Evolutionary conservation across 1,284 basidiomycete species (phyloP).

Genomic region (Papiliotrema flavescens): DNA sequence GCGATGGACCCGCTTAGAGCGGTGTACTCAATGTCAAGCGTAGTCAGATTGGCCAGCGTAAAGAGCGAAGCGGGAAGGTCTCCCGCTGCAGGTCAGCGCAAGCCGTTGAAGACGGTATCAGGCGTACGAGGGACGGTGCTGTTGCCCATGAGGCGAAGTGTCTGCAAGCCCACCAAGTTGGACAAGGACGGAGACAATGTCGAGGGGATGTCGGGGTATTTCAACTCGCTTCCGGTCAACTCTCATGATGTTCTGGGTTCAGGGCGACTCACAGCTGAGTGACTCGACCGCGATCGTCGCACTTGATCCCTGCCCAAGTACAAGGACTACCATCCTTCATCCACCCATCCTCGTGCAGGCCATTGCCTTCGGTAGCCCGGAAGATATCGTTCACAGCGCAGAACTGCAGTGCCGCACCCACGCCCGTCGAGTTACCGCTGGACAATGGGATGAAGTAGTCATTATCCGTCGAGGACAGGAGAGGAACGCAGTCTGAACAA

Average conservation of each 20-base stretch:
- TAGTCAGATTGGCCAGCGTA: slow-evolving; percentile 23
- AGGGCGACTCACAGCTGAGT: slow-evolving; percentile 31
- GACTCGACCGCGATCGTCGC: slow-evolving; percentile 38
- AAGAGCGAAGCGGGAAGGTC: slow-evolving; percentile 26
- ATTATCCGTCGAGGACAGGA: slow-evolving; percentile 32
- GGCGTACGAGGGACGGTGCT: slow-evolving; percentile 36
- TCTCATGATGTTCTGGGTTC: neutral
- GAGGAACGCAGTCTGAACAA: slow-evolving; percentile 37
- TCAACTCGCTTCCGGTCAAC: slow-evolving; percentile 23
- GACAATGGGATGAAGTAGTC: slow-evolving; percentile 29
- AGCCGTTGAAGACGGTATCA: neutral
- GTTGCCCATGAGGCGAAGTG: slow-evolving; percentile 39
- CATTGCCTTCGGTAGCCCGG: slow-evolving; percentile 12
- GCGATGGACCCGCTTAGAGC: slow-evolving; percentile 31
- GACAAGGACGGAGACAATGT: slow-evolving; percentile 26
- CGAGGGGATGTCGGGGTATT: slow-evolving; percentile 36
- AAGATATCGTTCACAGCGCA: slow-evolving; percentile 44
- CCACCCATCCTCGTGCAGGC: slow-evolving; percentile 22
- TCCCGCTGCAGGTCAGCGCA: slow-evolving; percentile 24
- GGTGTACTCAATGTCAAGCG: slow-evolving; percentile 40
- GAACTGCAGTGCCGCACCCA: slow-evolving; percentile 46
- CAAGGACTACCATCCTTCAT: slow-evolving; percentile 33
- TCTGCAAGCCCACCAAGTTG: slow-evolving; percentile 34
- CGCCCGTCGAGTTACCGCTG: slow-evolving; percentile 32
- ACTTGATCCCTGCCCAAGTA: slow-evolving; percentile 42